These are phyloP conservation scores for Cryphonectria radicalis DNA, from an alignment of 2,329 filamentous ascomycete genomes.

Conservation along the genomic window DNA sequence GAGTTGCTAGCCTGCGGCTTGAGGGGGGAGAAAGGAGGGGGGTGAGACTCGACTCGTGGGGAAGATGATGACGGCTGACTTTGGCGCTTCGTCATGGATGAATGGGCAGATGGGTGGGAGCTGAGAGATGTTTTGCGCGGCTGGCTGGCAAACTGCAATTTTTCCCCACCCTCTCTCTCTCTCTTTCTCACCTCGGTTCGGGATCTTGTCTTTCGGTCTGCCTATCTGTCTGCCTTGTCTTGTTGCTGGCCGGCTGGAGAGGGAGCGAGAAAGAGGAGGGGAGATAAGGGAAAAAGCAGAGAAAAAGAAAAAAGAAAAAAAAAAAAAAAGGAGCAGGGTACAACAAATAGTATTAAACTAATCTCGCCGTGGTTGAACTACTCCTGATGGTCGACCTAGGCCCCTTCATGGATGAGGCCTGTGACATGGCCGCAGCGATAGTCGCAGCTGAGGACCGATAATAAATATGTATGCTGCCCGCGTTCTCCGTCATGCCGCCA, in stretches of 20 bases:
- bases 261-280: no score
- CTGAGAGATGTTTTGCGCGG: neutral
- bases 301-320: neutral
- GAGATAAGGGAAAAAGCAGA: neutral
- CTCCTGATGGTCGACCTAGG: neutral
- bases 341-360: constrained; percentile 7
- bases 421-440: constrained; percentile 19
- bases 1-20: neutral
- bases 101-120: neutral
- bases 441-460: constrained; percentile 19
- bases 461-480: constrained; percentile 19
- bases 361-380: constrained; percentile 13
- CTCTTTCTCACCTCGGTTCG: neutral
- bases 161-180: no score
- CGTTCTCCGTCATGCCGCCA: neutral
- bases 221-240: neutral
- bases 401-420: constrained; percentile 9
- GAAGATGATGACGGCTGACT: neutral
- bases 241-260: neutral
- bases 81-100: neutral
- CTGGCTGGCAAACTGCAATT: neutral
- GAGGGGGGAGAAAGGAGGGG: neutral
- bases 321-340: neutral
- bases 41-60: neutral
- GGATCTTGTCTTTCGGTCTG: neutral